phyloP scores from a whole-genome alignment of 2,329 filamentous ascomycete species.

The Knufia petricola region DNA sequence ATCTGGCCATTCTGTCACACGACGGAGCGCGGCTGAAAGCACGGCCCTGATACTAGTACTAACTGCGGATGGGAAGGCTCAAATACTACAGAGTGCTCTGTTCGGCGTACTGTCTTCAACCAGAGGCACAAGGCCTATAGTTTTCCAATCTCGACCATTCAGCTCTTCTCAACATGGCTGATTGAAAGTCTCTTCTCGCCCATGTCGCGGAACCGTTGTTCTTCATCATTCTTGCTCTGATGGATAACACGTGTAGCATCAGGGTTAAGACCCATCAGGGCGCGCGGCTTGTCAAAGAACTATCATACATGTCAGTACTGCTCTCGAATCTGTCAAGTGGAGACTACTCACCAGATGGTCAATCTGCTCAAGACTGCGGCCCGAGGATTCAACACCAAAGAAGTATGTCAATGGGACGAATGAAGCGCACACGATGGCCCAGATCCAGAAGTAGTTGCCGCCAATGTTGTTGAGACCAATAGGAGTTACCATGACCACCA shows the following conservation, averaged over 20 bases:
- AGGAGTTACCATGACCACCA: slow-evolving; percentile 31
- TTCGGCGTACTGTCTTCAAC: too few relatives aligned
- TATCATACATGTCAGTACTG: not conserved
- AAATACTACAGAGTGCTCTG: too few relatives aligned
- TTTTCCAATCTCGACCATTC: not conserved
- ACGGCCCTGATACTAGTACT: too few relatives aligned
- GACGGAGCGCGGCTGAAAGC: too few relatives aligned
- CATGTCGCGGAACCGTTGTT: not conserved
- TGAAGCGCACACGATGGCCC: slow-evolving; percentile 26
- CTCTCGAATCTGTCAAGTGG: not conserved
- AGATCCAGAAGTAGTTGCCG: slow-evolving; percentile 30
- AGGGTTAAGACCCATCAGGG: slow-evolving; percentile 68
- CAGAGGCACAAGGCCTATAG: not conserved
- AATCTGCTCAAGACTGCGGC: not conserved
- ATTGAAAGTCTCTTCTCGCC: not conserved
- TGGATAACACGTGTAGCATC: not conserved
- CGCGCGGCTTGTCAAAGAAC: slow-evolving; percentile 34
- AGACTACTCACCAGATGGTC: not conserved
- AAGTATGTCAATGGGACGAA: slow-evolving; percentile 39
- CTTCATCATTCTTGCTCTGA: slow-evolving; percentile 1
- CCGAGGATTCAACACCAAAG: slow-evolving; percentile 35
- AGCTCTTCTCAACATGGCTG: not conserved
- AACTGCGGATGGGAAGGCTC: too few relatives aligned
- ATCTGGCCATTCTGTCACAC: too few relatives aligned
- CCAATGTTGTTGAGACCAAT: slow-evolving; percentile 26